Percentiles rank a stretch among this genome's conserved stretches.
phyloP scores from a whole-genome alignment of 768 basidiomycete genomes.

The Fomitopsis pulvina region DNA sequence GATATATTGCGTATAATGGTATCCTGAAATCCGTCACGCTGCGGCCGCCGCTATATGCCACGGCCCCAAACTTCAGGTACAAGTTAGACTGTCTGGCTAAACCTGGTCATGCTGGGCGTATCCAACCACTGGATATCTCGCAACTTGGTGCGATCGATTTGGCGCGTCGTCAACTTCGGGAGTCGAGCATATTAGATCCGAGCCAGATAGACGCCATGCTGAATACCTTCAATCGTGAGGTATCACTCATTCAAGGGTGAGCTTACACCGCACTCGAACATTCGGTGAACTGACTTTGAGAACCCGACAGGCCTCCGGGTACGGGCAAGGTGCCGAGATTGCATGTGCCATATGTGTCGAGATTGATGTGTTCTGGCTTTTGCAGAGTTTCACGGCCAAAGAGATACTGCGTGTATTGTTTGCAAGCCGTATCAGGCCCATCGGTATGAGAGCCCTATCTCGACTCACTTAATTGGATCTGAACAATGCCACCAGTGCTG shows the following conservation, averaged over 20 bases:
- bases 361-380: neutral
- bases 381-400: conserved; percentile 58
- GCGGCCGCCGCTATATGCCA: conserved; percentile 48
- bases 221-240: conserved; percentile 49
- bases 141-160: conserved; percentile 30
- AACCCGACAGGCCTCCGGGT: conserved; percentile 55
- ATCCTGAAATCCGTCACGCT: conserved; percentile 32
- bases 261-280: conserved; percentile 1
- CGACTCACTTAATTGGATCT: neutral
- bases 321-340: conserved; percentile 62
- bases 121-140: conserved; percentile 35
- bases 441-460: conserved; percentile 24
- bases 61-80: conserved; percentile 47
- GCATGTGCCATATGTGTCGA: neutral
- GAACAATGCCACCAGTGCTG: conserved; percentile 22
- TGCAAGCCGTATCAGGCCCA: conserved; percentile 42
- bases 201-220: conserved; percentile 70
- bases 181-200: conserved; percentile 50
- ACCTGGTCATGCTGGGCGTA: conserved; percentile 28
- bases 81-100: conserved; percentile 41
- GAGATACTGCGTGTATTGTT: conserved; percentile 66
- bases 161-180: conserved; percentile 39
- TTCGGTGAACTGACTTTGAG: neutral
- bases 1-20: conserved; percentile 43
- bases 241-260: conserved; percentile 70